Base-by-base conservation (phyloP, 2,329 filamentous ascomycete genomes). In the Colletotrichum tanaceti region DNA sequence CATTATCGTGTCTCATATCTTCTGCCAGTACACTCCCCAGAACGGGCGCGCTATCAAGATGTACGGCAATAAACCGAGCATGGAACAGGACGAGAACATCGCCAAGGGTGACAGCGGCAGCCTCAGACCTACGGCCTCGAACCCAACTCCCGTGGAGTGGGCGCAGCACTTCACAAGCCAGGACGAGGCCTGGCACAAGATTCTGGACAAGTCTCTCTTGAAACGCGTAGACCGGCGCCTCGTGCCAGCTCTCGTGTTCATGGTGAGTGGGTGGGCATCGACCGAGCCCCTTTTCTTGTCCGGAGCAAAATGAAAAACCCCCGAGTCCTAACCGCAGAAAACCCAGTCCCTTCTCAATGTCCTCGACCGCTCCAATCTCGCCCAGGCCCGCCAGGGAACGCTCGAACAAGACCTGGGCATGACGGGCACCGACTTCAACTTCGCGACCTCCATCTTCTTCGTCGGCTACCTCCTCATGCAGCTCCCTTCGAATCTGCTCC, bases 391-490 rank as follows among this genome's bases (percentile, higher is more conserved):
- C 4, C 80, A 87, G 39, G 85, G 85, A 0, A 81, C 82, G 0
- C 77, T 89, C 0, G 86, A 89, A 65, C 65, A 78, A 24, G 87
- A 89, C 64, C 77, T 89, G 0, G 76, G 76, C 1, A 86, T 89
- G 83, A 78, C 74, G 6, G 85, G 85, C 9, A 88, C 85, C 2
- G 84, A 89, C 55, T 89, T 86, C 73, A 88, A 88, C 71, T 75
- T 87, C 1, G 83, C 83, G 13, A 86, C 84, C 5, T 84, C 82
- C 68, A 85, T 87, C 71, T 78, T 87, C 38, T 89, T 88, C 68
- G 85, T 88, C 1, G 84, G 87, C 4, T 90, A 90, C 71, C 77
- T 90, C 0, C 76, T 89, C 14, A 89, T 89, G 83, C 87, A 90
- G 73, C 77, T 90, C 0, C 88, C 88, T 0, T 89, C 86, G 0